A percentile compares a stretch with the other conserved stretches of the same genome.
phyloP scores from a whole-genome alignment of 2,329 filamentous ascomycete species.

The Xylaria hypoxylon region DNA sequence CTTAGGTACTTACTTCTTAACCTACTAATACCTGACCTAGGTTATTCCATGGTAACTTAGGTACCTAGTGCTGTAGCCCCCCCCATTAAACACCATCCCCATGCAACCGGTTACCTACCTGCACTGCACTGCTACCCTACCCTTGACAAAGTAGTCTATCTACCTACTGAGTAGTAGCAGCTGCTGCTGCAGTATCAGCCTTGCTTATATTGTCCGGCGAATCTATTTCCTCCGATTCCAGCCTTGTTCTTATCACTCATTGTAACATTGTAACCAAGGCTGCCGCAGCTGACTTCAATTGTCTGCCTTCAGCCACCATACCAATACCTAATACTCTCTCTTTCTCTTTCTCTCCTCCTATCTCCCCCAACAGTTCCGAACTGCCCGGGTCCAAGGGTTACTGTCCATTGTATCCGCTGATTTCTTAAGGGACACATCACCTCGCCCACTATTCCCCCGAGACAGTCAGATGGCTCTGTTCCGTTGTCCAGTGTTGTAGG shows the following conservation, averaged over 20 bases:
- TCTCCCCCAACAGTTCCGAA: neutral
- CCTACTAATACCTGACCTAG: too few relatives aligned
- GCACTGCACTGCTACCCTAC: neutral
- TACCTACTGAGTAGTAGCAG: too few relatives aligned
- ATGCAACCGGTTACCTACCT: neutral
- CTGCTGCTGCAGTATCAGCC: too few relatives aligned
- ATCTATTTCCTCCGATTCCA: neutral
- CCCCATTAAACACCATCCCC: too few relatives aligned
- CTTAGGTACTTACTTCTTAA: too few relatives aligned
- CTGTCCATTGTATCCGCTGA: neutral
- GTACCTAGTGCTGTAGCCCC: too few relatives aligned
- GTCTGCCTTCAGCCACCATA: neutral
- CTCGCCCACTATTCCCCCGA: neutral
- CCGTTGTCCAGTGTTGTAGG: slow-evolving; percentile 24
- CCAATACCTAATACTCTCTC: too few relatives aligned
- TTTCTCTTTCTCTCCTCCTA: too few relatives aligned
- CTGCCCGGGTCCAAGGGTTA: neutral
- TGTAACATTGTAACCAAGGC: neutral
- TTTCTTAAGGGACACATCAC: neutral
- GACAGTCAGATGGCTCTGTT: slow-evolving; percentile 31
- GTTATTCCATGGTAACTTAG: too few relatives aligned
- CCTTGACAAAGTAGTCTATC: too few relatives aligned
- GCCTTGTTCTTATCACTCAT: neutral
- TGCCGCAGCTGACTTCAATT: slow-evolving; percentile 1
- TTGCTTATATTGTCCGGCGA: neutral